A percentile compares a stretch with the other conserved stretches of the same genome.
phyloP scores from a whole-genome alignment of 148 eudicot species.

The Amaranthus palmeri region DNA sequence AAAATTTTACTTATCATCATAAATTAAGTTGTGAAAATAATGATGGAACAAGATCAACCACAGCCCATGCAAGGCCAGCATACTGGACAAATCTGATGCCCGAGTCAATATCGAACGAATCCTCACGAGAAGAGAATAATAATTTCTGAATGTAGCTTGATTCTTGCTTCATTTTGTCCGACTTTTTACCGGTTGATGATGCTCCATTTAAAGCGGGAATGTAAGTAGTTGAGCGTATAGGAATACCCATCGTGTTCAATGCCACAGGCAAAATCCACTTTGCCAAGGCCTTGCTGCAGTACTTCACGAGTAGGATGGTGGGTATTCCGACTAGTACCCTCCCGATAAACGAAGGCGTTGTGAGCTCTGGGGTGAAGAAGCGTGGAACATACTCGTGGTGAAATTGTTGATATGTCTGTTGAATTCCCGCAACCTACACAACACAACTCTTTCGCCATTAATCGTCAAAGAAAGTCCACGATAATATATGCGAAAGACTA shows the following conservation, averaged over 20 bases:
- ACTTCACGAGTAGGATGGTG: slow-evolving; percentile 80
- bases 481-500: no score
- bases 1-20: slow-evolving; percentile 32
- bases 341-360: slow-evolving; percentile 44
- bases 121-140: slow-evolving; percentile 49
- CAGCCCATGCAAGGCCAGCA: slow-evolving; percentile 97
- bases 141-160: slow-evolving; percentile 59
- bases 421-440: slow-evolving; percentile 70
- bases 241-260: slow-evolving; percentile 72
- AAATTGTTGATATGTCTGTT: slow-evolving; percentile 82
- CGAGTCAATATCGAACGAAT: slow-evolving; percentile 81
- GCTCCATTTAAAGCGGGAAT: slow-evolving; percentile 47
- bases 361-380: slow-evolving; percentile 62
- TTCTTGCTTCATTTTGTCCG: slow-evolving; percentile 43
- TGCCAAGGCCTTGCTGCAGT: slow-evolving; percentile 89
- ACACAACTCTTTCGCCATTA: neutral
- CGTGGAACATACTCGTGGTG: slow-evolving; percentile 79
- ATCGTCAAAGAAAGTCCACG: no score
- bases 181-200: slow-evolving; percentile 27
- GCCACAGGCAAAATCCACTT: slow-evolving; percentile 81
- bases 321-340: slow-evolving; percentile 82
- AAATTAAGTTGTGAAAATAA: slow-evolving; percentile 59
- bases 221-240: slow-evolving; percentile 68
- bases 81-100: slow-evolving; percentile 90
- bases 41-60: slow-evolving; percentile 94